Evolutionary conservation across 2,329 filamentous ascomycete genomes (phyloP).

Genomic region (Fusarium duplospermum): DNA sequence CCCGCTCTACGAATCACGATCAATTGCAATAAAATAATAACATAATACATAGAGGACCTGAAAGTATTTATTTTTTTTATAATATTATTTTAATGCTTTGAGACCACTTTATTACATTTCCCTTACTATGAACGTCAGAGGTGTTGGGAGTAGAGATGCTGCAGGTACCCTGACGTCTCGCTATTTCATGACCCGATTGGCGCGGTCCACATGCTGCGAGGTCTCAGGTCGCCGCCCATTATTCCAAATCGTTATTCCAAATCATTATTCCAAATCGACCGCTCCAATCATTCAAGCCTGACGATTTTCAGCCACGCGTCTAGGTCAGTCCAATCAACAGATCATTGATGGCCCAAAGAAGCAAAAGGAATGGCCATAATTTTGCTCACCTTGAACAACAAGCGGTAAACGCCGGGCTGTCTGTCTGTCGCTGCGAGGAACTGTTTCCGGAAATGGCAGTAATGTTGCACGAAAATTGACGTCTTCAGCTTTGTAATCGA

Average conservation of each 20-base stretch:
- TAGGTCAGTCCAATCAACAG: neutral
- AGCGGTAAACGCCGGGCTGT: neutral
- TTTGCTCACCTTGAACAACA: neutral
- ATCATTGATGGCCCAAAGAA: neutral
- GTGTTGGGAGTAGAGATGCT: neutral
- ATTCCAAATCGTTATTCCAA: neutral
- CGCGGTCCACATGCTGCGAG: neutral
- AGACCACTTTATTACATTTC: neutral
- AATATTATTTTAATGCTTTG: neutral
- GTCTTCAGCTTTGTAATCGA: neutral
- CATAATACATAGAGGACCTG: neutral
- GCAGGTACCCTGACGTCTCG: neutral
- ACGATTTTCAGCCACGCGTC: neutral
- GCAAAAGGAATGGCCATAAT: neutral
- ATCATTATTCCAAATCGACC: neutral
- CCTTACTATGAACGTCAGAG: neutral
- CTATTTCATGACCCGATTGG: neutral
- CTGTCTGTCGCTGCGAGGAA: neutral
- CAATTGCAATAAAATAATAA: neutral
- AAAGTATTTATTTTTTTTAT: neutral
- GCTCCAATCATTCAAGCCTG: neutral
- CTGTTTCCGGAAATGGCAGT: neutral
- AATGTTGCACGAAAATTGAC: neutral
- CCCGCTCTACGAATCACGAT: neutral
- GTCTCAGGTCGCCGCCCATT: neutral